Evolutionary conservation across 345 rosid species (phyloP), one percentile per base, ranked within the genome.

Genomic region (Toxicodendron radicans): DNA sequence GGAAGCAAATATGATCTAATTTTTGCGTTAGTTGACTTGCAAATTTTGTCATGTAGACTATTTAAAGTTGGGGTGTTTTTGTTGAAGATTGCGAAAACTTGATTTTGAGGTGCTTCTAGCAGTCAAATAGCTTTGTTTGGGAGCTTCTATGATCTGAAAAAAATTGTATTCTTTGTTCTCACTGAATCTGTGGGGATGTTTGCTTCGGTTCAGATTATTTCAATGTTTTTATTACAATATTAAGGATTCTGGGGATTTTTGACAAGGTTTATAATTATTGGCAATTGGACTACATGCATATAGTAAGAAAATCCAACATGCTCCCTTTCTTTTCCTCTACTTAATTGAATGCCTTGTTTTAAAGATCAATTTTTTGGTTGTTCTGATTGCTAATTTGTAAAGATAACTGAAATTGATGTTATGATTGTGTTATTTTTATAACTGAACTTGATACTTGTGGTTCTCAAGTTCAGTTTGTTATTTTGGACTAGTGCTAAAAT

Each of bases 11-110:
- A 48, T 41, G 48, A 66, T 57, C 65, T 58, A 17, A 56, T 66
- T 66, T 45, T 66, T 27, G 49, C 32, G 14, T 13, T 7, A 70
- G 64, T 70, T 57, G 64, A 35, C 53, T 58, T 75, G 69, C 75
- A 86, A 4, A 11, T 60, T 58, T 17, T 32, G 10, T 18, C 18
- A 17, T 43, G 30, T 64, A 65, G 69, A 14, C 7, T 45, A 21
- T 3, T 16, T 65, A 14, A 65, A 65, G 12, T 10, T 43, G 12
- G 10, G 12, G 17, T 51, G 11, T 14, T 65, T 43, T 13, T 65
- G 69, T 41, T 43, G 68, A 43, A 33, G 10, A 18, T 33, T 38
- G 67, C 5, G 49, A 20, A 41, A 35, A 5, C 21, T n/a, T 63
- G 11, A 41, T 63, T 38, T 63, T 35, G 38, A 46, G 67, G 67